Base-by-base conservation (phyloP, 1,284 basidiomycete species). In the Cutaneotrichosporon cavernicola region DNA sequence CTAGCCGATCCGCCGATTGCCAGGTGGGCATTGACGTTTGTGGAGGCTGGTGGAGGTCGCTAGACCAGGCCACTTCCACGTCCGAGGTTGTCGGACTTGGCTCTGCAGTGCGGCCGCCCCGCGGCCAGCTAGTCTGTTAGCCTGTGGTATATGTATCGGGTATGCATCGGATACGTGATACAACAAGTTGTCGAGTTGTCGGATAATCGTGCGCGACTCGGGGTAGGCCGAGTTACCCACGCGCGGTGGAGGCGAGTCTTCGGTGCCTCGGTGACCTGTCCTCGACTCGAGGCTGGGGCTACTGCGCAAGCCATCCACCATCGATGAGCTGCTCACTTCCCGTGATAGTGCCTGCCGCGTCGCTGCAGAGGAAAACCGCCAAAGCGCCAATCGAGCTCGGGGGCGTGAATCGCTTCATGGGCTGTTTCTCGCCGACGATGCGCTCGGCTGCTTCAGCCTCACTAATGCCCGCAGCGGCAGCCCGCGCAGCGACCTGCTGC, bases 391-490 rank as follows among this genome's bases (percentile, higher is more conserved):
- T 49, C 51, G 55, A 18, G 43, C 55, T 58, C 18, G 62, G 62
- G 31, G 52, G 50, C 2, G 57, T 56, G 9, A 63, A 63, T 21
- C 26, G 30, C 43, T 49, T 56, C 56, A 67, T 62, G 0, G 69
- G 60, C 56, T 65, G 64, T 34, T 65, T 65, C 56, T 65, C 64
- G 10, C 60, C 65, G 5, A 65, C 49, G 6, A 63, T 32, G 26
- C 16, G 22, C 16, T 32, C 43, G 21, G 55, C 49, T 53, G 56
- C 61, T 13, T 57, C 32, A 31, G 60, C 58, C 18, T 60, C 32
- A 9, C 38, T 57, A 7, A 58, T 47, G 18, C 56, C 60, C 10
- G 61, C 51, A 11, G 38, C 14, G 22, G 7, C 8, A 1, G 60
- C 64, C 40, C 60, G 56, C 14, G 50, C 56, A 22, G 49, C 56